A percentile compares a stretch with the other conserved stretches of the same genome.
phyloP scores from a whole-genome alignment of 2,329 filamentous ascomycete species.

The Beauveria medogensis region DNA sequence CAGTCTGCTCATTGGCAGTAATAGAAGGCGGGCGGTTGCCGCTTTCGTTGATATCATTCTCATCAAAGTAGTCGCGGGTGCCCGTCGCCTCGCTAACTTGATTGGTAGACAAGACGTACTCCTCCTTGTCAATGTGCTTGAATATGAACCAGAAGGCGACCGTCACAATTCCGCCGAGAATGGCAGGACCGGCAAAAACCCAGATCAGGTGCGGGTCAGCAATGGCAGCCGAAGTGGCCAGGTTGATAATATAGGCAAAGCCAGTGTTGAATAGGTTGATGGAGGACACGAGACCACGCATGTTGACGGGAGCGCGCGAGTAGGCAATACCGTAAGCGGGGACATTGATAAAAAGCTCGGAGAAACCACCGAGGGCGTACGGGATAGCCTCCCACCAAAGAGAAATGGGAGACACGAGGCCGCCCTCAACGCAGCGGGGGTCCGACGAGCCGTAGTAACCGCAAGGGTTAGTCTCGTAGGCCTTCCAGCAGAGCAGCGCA shows the following conservation, averaged over 20 bases:
- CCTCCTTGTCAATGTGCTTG: constrained; percentile 18
- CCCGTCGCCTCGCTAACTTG: constrained; percentile 16
- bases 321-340: constrained; percentile 43
- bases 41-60: constrained; percentile 9
- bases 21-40: constrained; percentile 8
- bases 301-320: constrained; percentile 41
- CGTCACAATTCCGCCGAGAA: constrained; percentile 35
- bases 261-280: constrained; percentile 40
- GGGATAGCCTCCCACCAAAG: constrained; percentile 19
- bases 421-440: constrained; percentile 15
- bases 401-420: constrained; percentile 18
- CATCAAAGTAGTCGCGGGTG: constrained; percentile 6
- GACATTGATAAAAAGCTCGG: constrained; percentile 22
- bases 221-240: constrained; percentile 37
- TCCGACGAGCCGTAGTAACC: constrained; percentile 20
- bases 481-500: constrained; percentile 47
- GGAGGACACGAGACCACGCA: constrained; percentile 42
- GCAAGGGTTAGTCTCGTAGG: constrained; percentile 49
- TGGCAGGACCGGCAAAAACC: constrained; percentile 41
- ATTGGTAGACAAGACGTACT: constrained; percentile 19
- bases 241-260: constrained; percentile 36
- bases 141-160: constrained; percentile 28
- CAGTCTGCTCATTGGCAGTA: constrained; percentile 6
- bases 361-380: constrained; percentile 21
- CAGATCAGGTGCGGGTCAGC: constrained; percentile 41